Evolutionary conservation across 1,139 yeast genomes (phyloP).

Genomic region (Saccharomycopsis hybrid): DNA sequence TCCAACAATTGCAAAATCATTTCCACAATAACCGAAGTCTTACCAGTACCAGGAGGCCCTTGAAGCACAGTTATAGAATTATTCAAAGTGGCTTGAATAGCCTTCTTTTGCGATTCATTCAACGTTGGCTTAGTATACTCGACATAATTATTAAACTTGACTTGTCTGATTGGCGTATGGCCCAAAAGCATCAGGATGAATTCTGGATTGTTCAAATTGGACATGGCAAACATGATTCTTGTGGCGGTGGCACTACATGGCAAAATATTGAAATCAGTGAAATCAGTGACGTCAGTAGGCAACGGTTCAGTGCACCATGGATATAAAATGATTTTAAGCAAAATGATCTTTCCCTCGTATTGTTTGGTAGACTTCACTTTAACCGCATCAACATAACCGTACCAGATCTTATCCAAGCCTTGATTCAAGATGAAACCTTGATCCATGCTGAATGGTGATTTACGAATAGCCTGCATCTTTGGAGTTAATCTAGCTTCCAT

Average conservation of each 20-base stretch:
- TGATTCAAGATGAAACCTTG: slow-evolving; percentile 44
- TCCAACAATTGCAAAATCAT: slow-evolving; percentile 57
- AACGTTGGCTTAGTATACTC: slow-evolving; percentile 42
- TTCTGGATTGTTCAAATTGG: slow-evolving; percentile 47
- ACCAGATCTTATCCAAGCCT: slow-evolving; percentile 40
- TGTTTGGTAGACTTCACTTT: slow-evolving; percentile 28
- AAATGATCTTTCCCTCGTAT: slow-evolving; percentile 30
- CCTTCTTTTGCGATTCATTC: slow-evolving; percentile 61
- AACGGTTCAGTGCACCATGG: slow-evolving; percentile 50
- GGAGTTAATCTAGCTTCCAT: slow-evolving; percentile 18
- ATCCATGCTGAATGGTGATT: slow-evolving; percentile 41
- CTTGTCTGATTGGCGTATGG: slow-evolving; percentile 51
- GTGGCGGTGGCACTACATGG: slow-evolving; percentile 62
- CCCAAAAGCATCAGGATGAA: slow-evolving; percentile 55
- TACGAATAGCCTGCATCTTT: slow-evolving; percentile 27
- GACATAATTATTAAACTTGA: slow-evolving; percentile 49
- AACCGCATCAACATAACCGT: slow-evolving; percentile 36
- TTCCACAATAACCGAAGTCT: slow-evolving; percentile 60
- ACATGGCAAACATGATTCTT: slow-evolving; percentile 60
- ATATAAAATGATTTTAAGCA: slow-evolving; percentile 45
- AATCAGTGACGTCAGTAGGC: slow-evolving; percentile 33
- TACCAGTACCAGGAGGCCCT: slow-evolving; percentile 70
- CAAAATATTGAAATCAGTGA: slow-evolving; percentile 39
- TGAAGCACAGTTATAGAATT: slow-evolving; percentile 58
- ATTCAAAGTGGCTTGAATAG: slow-evolving; percentile 61